phyloP scores from a whole-genome alignment of 2,329 filamentous ascomycete genomes.

The Pseudogymnoascus sp. region DNA sequence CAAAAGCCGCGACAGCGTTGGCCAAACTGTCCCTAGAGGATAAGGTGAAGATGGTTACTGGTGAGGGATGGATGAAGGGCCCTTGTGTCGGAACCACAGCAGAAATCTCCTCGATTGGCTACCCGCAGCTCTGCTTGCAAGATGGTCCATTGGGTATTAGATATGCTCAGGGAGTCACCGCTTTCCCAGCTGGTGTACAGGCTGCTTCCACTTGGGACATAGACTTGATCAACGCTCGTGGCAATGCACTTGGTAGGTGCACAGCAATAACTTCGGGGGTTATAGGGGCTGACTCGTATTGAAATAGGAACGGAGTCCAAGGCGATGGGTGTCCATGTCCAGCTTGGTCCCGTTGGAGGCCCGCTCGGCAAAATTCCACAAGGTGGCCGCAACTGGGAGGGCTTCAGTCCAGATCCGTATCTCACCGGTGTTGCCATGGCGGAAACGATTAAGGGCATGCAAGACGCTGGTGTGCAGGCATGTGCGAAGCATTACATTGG shows the following conservation, averaged over 20 bases:
- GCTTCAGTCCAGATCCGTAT: conserved; percentile 73
- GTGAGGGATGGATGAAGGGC: conserved; percentile 67
- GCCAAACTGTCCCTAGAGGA: conserved; percentile 63
- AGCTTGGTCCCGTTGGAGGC: conserved; percentile 70
- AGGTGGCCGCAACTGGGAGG: conserved; percentile 78
- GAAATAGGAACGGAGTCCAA: conserved; percentile 62
- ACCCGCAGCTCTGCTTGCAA: conserved; percentile 69
- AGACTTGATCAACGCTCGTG: conserved; percentile 63
- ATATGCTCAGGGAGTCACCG: conserved; percentile 62
- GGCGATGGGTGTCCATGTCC: conserved; percentile 63
- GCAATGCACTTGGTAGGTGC: conserved; percentile 32
- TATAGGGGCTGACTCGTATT: not conserved
- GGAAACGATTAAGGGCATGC: conserved; percentile 54
- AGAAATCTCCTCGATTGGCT: conserved; percentile 49
- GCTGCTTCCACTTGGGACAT: conserved; percentile 75
- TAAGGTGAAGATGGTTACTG: conserved; percentile 74
- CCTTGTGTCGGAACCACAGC: conserved; percentile 60
- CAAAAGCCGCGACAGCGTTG: conserved; percentile 61
- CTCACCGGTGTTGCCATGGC: conserved; percentile 56
- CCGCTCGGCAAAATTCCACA: conserved; percentile 66
- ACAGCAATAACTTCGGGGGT: not conserved
- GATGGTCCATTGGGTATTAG: conserved; percentile 74
- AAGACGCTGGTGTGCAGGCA: conserved; percentile 44
- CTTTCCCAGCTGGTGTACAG: conserved; percentile 74
- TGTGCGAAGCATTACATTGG: conserved; percentile 55